These are phyloP conservation scores for Ophiosphaerella narmari DNA, from an alignment of 2,329 filamentous ascomycete species.

Conservation along the genomic window DNA sequence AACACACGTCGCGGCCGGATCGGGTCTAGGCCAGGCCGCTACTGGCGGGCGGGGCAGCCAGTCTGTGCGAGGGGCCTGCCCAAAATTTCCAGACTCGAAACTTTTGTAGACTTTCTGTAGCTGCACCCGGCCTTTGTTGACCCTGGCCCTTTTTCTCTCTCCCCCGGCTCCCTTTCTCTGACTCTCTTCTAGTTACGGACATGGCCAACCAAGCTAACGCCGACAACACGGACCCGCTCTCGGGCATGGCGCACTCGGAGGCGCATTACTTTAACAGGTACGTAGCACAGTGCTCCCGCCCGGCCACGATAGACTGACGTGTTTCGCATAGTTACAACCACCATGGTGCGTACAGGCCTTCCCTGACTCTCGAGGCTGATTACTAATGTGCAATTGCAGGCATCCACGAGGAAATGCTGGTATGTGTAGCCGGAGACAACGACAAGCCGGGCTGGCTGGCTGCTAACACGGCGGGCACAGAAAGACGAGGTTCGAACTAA, in stretches of 20 bases:
- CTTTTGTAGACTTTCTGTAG: slow-evolving; percentile 15
- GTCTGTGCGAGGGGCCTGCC: slow-evolving; percentile 24
- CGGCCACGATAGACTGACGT: slow-evolving; percentile 43
- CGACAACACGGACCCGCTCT: slow-evolving; percentile 52
- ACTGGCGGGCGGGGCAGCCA: slow-evolving; percentile 9
- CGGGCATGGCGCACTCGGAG: slow-evolving; percentile 86
- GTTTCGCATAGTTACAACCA: slow-evolving; percentile 80
- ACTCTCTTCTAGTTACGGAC: slow-evolving; percentile 5
- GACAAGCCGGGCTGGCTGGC: slow-evolving; percentile 1
- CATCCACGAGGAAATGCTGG: slow-evolving; percentile 98
- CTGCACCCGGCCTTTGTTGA: slow-evolving; percentile 11
- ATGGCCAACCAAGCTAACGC: slow-evolving; percentile 35
- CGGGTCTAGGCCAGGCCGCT: slow-evolving; percentile 7
- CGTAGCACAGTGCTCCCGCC: slow-evolving; percentile 28
- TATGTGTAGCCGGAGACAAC: slow-evolving; percentile 56
- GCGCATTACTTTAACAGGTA: slow-evolving; percentile 99
- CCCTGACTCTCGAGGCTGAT: slow-evolving; percentile 32
- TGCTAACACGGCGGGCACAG: slow-evolving; percentile 51
- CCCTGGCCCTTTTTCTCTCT: background rate
- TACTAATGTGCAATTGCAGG: slow-evolving; percentile 61
- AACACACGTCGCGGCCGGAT: slow-evolving; percentile 8
- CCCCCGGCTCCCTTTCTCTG: slow-evolving; percentile 5
- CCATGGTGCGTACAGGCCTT: slow-evolving; percentile 70
- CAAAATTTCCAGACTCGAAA: slow-evolving; percentile 36
- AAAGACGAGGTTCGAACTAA: slow-evolving; percentile 98